A percentile compares a stretch with the other conserved stretches of the same genome.
These are phyloP conservation scores for Neonectria punicea DNA, from an alignment of 2,329 filamentous ascomycete genomes.

Conservation along the genomic window DNA sequence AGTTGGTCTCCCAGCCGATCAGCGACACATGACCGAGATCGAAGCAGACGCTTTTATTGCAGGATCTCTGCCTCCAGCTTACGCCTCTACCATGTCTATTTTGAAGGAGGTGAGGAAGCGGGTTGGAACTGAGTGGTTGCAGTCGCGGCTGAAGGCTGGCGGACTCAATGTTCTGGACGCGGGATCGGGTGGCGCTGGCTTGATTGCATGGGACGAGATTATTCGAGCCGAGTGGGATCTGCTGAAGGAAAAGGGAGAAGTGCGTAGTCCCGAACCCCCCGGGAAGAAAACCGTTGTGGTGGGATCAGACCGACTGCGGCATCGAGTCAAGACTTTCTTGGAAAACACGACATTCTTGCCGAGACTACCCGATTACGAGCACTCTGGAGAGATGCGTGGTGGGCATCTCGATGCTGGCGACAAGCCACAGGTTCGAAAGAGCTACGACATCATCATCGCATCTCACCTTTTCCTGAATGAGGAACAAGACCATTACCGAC, in stretches of 20 bases:
- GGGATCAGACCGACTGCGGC: conserved; percentile 77
- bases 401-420: conserved; percentile 68
- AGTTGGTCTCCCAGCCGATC: conserved; percentile 71
- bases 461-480: conserved; percentile 84
- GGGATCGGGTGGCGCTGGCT: conserved; percentile 77
- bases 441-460: conserved; percentile 90
- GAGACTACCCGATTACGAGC: conserved; percentile 86
- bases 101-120: conserved; percentile 80
- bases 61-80: conserved; percentile 75
- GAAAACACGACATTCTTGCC: conserved; percentile 93
- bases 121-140: conserved; percentile 76
- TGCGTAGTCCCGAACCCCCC: conserved; percentile 57
- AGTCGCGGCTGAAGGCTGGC: conserved; percentile 67
- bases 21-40: conserved; percentile 76
- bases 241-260: conserved; percentile 64
- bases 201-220: conserved; percentile 82
- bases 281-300: conserved; percentile 85
- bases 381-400: conserved; percentile 68
- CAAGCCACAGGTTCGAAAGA: conserved; percentile 72
- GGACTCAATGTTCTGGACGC: conserved; percentile 75
- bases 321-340: conserved; percentile 79
- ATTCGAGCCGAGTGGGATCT: conserved; percentile 83
- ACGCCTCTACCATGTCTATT: conserved; percentile 73
- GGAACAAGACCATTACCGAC: conserved; percentile 80
- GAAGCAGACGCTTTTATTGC: conserved; percentile 80